phyloP scores from a whole-genome alignment of 495 filamentous ascomycete genomes.

The Hypoxylon trugodes region DNA sequence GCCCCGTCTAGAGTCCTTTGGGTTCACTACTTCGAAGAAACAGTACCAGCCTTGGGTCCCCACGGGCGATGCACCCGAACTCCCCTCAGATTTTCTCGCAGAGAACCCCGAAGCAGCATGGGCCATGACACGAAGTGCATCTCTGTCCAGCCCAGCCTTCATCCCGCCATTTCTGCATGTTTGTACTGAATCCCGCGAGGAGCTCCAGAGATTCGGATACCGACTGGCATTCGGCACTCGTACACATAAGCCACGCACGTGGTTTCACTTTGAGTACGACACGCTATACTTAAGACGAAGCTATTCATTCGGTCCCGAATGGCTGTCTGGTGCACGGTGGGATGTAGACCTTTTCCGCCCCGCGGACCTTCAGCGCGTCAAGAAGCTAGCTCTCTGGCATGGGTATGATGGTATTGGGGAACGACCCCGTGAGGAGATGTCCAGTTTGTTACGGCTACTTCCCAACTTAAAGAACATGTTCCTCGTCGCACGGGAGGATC shows the following conservation, averaged over 20 bases:
- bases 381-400: neutral
- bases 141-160: conserved; percentile 14
- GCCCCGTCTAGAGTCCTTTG: neutral
- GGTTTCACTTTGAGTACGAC: conserved; percentile 29
- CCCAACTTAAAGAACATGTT: conserved; percentile 3
- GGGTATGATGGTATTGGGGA: neutral
- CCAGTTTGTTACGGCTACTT: neutral
- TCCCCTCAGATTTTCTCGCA: conserved; percentile 1
- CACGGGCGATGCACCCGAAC: conserved; percentile 3
- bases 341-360: conserved; percentile 7
- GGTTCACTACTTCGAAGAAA: neutral
- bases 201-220: conserved; percentile 18
- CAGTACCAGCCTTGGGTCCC: conserved; percentile 8
- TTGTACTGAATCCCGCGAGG: conserved; percentile 22
- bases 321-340: neutral
- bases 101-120: neutral
- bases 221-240: conserved; percentile 27
- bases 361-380: neutral
- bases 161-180: conserved; percentile 28
- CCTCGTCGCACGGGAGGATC: neutral
- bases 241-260: conserved; percentile 13
- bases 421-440: neutral
- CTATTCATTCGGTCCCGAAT: no score
- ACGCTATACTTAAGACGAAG: neutral
- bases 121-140: neutral